These are phyloP conservation scores for Coemansia sp. DNA, from an alignment of 192 early-diverging fungal species.

Conservation along the genomic window DNA sequence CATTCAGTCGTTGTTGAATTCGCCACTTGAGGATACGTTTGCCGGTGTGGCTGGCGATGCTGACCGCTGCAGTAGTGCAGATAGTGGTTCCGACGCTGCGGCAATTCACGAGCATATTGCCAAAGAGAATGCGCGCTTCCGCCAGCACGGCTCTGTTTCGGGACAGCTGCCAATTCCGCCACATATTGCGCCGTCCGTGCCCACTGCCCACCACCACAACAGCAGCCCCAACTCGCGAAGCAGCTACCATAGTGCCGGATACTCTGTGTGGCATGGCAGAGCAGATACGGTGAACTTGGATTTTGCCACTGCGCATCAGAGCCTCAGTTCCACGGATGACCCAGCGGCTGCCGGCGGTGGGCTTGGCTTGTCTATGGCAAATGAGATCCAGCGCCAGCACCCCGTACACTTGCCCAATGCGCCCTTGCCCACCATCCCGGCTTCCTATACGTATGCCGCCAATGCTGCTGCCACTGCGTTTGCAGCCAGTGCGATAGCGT, in stretches of 20 bases:
- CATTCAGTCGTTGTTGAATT: conserved; percentile 47
- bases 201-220: conserved; percentile 15
- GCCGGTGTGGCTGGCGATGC: neutral
- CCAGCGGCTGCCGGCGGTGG: neutral
- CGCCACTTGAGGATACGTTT: conserved; percentile 15
- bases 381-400: neutral
- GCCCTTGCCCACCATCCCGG: conserved; percentile 24
- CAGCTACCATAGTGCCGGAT: conserved; percentile 53
- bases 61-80: conserved; percentile 1
- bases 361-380: conserved; percentile 1
- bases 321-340: conserved; percentile 45
- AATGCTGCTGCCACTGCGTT: conserved; percentile 3
- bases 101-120: conserved; percentile 44
- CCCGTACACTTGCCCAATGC: conserved; percentile 13
- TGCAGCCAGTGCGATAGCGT: conserved; percentile 9
- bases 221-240: conserved; percentile 45
- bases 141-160: conserved; percentile 30
- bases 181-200: neutral
- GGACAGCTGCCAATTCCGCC: conserved; percentile 13
- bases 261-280: conserved; percentile 41
- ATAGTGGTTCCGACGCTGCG: conserved; percentile 10
- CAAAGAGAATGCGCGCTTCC: conserved; percentile 49
- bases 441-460: conserved; percentile 7
- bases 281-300: conserved; percentile 45
- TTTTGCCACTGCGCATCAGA: conserved; percentile 50